Evolutionary conservation across 2,329 filamentous ascomycete genomes (phyloP).

Genomic region (Huntiella moniliformis): DNA sequence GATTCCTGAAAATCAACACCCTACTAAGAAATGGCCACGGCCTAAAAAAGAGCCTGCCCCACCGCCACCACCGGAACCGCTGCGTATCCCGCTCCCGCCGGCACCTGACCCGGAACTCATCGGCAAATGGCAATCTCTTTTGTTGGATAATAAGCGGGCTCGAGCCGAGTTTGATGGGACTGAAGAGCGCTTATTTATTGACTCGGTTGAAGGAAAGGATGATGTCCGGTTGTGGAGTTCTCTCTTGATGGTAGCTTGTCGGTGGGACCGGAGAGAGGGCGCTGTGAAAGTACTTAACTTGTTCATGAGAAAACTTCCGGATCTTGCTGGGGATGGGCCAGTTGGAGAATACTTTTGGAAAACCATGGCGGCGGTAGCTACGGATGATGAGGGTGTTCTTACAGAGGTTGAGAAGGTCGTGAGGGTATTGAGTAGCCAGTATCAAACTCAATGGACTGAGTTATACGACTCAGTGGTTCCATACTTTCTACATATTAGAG

Average conservation of each 20-base stretch:
- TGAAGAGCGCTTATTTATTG: conserved; percentile 3
- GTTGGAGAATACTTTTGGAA: conserved; percentile 10
- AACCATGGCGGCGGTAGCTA: conserved; percentile 7
- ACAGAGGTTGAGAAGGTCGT: neutral
- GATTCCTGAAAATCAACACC: no score
- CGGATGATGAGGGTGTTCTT: conserved; percentile 2
- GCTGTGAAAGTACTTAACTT: conserved; percentile 4
- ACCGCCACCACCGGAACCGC: neutral
- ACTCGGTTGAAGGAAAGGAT: conserved; percentile 5
- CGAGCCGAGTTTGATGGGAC: conserved; percentile 1
- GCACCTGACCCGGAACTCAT: conserved; percentile 5
- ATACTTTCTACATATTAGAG: conserved; percentile 22
- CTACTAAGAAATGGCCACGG: no score
- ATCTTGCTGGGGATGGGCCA: conserved; percentile 6
- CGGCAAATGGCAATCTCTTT: conserved; percentile 8
- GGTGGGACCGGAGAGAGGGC: conserved; percentile 9
- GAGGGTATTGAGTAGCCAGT: neutral
- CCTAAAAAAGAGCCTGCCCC: no score
- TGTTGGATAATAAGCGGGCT: conserved; percentile 7
- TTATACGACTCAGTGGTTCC: conserved; percentile 30
- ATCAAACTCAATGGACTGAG: conserved; percentile 25
- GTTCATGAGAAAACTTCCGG: conserved; percentile 4
- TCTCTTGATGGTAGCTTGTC: conserved; percentile 6
- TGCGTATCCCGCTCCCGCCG: neutral
- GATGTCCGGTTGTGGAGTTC: conserved; percentile 9